Evolutionary conservation across 2,329 filamentous ascomycete species (phyloP), one percentile per base, ranked within the genome.

Genomic region (Leptodontidium sp.): DNA sequence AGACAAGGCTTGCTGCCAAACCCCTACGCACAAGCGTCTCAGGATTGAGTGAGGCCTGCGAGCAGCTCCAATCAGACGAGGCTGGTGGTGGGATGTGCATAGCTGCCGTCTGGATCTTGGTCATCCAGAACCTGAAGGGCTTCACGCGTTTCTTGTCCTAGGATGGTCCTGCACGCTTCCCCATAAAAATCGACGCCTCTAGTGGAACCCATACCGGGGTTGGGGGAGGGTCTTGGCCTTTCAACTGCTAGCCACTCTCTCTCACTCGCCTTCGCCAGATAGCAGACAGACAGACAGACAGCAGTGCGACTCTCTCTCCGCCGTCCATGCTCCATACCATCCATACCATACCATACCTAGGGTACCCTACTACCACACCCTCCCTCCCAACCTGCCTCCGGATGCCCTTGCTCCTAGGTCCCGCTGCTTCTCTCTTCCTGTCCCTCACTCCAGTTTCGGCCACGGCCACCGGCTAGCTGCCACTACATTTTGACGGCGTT

Each of bases 21-120:
- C 65, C 66, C 65, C 32, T 63, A 62, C 64, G 61, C 47, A 24
- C 61, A 67, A 66, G 65, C 69, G 69, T 70, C 70, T 73, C 72
- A 72, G 67, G 61, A 63, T 61, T 43, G 55, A 62, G 65, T 66
- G 59, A 66, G 49, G 7, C 2, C 49, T 29, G 29, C 17, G 15
- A 24, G 26, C 24, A 50, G 35, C 40, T 26, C 71, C 72, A 72
- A 72, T 74, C 15, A 65, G 21, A 15, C 49, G 6, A 15, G 61
- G 29, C 4, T 4, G 14, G 53, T 17, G 17, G 64, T 29, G 21
- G 40, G 50, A 64, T 40, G 52, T 26, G 65, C 66, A 68, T 68
- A 62, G 59, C 57, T 50, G 67, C 58, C 69, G 29, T 67, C 65
- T 64, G 65, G 65, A 59, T 69, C 67, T 70, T 72, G 72, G 72